phyloP scores from a whole-genome alignment of 1,284 basidiomycete genomes.

The Puccinia horiana region DNA sequence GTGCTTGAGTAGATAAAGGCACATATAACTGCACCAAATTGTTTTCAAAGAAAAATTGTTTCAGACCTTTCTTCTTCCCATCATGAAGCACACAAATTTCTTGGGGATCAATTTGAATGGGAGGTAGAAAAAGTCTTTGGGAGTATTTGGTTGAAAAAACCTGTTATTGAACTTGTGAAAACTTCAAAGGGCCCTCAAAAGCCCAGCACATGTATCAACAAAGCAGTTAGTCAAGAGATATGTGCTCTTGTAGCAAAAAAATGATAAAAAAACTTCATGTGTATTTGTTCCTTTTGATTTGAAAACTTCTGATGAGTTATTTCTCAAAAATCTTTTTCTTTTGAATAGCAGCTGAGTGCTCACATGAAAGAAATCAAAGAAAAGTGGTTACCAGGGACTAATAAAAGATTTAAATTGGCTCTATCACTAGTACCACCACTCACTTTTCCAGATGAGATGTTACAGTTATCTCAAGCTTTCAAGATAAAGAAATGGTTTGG shows the following conservation, averaged over 20 bases:
- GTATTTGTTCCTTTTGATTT: neutral
- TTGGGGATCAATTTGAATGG: neutral
- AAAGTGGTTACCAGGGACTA: neutral
- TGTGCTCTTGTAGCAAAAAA: neutral
- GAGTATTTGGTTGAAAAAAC: neutral
- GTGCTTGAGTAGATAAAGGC: neutral
- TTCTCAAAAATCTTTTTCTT: too few species aligned
- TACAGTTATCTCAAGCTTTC: neutral
- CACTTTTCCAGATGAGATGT: neutral
- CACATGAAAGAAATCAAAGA: neutral
- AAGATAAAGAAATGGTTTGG: neutral
- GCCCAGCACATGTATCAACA: neutral
- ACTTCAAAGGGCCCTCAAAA: neutral
- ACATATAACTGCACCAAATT: neutral
- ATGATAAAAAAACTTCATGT: neutral
- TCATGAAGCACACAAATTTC: neutral
- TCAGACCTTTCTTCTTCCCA: neutral
- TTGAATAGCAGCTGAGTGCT: neutral
- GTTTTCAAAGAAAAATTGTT: neutral
- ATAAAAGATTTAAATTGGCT: neutral
- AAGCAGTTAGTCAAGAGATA: neutral
- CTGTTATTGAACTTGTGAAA: neutral
- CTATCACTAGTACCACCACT: conserved; percentile 3
- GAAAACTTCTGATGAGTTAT: neutral
- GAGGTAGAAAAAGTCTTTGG: conserved; percentile 1